phyloP scores from a whole-genome alignment of 345 rosid species.

The Dovyalis caffra region DNA sequence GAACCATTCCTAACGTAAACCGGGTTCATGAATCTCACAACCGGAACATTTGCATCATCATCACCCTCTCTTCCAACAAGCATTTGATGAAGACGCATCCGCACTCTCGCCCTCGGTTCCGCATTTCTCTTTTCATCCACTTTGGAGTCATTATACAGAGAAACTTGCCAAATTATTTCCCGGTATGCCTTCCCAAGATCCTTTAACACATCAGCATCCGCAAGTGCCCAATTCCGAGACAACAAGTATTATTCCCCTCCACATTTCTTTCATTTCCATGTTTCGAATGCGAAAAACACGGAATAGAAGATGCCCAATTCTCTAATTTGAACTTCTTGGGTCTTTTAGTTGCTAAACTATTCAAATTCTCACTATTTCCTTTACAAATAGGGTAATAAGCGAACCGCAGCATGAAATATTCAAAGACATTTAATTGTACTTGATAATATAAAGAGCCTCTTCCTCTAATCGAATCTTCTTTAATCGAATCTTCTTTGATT shows the following conservation, averaged over 20 bases:
- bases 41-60: conserved; percentile 67
- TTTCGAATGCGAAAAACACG: no score
- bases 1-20: conserved; percentile 70
- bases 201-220: conserved; percentile 89
- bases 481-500: no score
- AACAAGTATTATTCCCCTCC: conserved; percentile 71
- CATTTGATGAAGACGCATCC: conserved; percentile 55
- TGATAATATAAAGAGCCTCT: no score
- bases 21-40: conserved; percentile 71
- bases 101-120: conserved; percentile 58
- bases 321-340: no score
- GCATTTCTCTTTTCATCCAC: conserved; percentile 57
- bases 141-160: conserved; percentile 67
- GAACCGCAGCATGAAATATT: no score
- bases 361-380: no score
- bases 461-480: no score
- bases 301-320: no score
- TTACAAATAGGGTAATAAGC: no score
- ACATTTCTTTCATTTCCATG: no score
- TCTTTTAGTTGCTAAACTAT: no score
- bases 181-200: conserved; percentile 73
- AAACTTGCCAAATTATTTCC: conserved; percentile 85
- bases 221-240: conserved; percentile 76
- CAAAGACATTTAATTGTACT: no score
- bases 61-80: conserved; percentile 80